Evolutionary conservation across 257 asterid genomes (phyloP), one percentile per base, ranked within the genome.

Genomic region (Plantago major): DNA sequence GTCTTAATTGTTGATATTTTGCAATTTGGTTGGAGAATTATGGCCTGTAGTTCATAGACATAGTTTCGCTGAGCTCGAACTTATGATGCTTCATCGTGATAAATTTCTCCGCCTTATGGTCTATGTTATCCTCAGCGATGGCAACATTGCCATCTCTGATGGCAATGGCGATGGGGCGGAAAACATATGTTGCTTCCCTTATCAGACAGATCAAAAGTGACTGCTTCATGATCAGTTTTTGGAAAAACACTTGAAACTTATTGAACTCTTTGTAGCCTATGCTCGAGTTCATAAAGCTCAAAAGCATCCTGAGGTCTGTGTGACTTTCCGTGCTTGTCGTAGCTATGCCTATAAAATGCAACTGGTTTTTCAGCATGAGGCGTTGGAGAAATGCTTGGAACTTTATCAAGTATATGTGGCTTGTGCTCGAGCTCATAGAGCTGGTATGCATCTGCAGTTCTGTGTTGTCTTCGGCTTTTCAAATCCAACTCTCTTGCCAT

Each of bases 41-140:
- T 22, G 19, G n/a, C 16, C 58, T 5, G 5, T 30, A 30, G 11
- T 47, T 59, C 6, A 49, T 62, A 33, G 73, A 28, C 45, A 17
- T 58, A 67, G 37, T 30, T 30, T 66, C 57, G 37, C 26, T 26
- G 15, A 43, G 7, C 7, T 54, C 46, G 46, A 76, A 64, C 66
- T 51, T 76, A 14, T 53, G 5, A 22, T 62, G 75, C 65, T 68
- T 76, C 64, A 44, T 16, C 15, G 63, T 26, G 44, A 76, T 65
- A 63, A 72, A 76, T n/a, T 73, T 74, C 55, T 69, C 76, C 3
- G 78, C 76, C 67, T 63, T 77, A 30, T 7, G 47, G 40, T 76
- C 66, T 28, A 76, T 42, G n/a, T 69, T 69, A 54, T 60, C 76
- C 46, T 38, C 22, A 5, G 4, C 3, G 3, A 5, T 5, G 5